Conservation (phyloP, 768 basidiomycete species). For the Trametes coccinea region DNA sequence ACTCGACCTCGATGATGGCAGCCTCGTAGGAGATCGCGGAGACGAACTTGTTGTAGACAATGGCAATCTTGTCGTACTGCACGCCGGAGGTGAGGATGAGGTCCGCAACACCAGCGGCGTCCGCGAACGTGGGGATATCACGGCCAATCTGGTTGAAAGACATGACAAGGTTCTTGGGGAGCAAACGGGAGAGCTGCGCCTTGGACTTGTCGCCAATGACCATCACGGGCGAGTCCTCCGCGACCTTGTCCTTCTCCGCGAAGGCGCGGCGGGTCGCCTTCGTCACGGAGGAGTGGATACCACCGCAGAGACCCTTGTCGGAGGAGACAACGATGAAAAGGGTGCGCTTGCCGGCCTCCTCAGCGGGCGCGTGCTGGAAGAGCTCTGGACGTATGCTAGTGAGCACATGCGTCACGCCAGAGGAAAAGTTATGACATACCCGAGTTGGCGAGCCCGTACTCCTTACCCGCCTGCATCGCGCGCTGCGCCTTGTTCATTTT, state of each 20-base stretch:
- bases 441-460: slow-evolving; percentile 89
- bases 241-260: slow-evolving; percentile 51
- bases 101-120: slow-evolving; percentile 93
- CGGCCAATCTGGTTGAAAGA: slow-evolving; percentile 98
- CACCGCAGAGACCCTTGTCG: slow-evolving; percentile 99
- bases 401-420: not conserved
- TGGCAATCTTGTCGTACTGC: slow-evolving; percentile 80
- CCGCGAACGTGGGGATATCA: slow-evolving; percentile 95
- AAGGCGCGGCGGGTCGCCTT: slow-evolving; percentile 83
- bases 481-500: slow-evolving; percentile 94
- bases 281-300: slow-evolving; percentile 96
- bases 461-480: slow-evolving; percentile 88
- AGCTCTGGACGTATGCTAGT: slow-evolving; percentile 57
- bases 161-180: slow-evolving; percentile 67
- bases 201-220: slow-evolving; percentile 98
- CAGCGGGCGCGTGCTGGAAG: slow-evolving; percentile 74
- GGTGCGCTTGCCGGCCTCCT: slow-evolving; percentile 69
- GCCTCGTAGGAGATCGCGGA: slow-evolving; percentile 92
- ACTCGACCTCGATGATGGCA: slow-evolving; percentile 71
- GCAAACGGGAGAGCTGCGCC: slow-evolving; percentile 74
- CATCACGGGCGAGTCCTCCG: slow-evolving; percentile 69
- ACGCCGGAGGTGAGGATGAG: slow-evolving; percentile 82
- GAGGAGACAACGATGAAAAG: slow-evolving; percentile 95
- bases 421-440: slow-evolving; percentile 45
- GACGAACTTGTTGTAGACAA: slow-evolving; percentile 84